Evolutionary conservation across 2,329 filamentous ascomycete genomes (phyloP).

Genomic region (Fusarium ambrosium): DNA sequence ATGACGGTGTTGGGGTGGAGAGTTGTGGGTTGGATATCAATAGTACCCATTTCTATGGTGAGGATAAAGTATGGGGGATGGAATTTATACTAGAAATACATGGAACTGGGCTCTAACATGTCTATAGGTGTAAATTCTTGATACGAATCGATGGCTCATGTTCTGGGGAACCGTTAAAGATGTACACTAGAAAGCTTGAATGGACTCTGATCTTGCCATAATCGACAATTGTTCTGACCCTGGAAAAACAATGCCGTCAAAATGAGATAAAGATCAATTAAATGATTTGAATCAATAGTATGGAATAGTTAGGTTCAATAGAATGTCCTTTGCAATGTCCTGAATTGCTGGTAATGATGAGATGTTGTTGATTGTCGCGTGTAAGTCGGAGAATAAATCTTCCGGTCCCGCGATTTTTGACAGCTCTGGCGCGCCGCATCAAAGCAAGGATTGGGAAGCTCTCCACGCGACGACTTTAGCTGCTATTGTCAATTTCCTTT

Average conservation of each 20-base stretch:
- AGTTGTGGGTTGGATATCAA: not conserved
- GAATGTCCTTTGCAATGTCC: no score
- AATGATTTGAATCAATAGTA: not conserved
- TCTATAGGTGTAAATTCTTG: not conserved
- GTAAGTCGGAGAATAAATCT: constrained; percentile 43
- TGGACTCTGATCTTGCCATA: not conserved
- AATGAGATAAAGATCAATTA: not conserved
- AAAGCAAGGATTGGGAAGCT: constrained; percentile 38
- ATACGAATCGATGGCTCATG: not conserved
- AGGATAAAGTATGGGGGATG: not conserved
- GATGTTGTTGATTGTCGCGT: constrained; percentile 14
- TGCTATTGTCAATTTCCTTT: constrained; percentile 33
- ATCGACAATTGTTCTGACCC: not conserved
- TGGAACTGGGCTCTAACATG: not conserved
- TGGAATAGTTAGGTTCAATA: not conserved
- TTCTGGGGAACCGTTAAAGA: not conserved
- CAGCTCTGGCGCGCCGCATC: constrained; percentile 38
- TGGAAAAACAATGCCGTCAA: not conserved
- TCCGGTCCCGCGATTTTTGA: constrained; percentile 30
- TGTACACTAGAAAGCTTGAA: not conserved
- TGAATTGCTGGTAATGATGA: not conserved
- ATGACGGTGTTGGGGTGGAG: not conserved
- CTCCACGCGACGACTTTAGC: constrained; percentile 36
- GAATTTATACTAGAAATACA: not conserved
- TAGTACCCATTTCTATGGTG: not conserved